Evolutionary conservation across 768 basidiomycete species (phyloP), one percentile per base, ranked within the genome.

Genomic region (Inosperma sp.): DNA sequence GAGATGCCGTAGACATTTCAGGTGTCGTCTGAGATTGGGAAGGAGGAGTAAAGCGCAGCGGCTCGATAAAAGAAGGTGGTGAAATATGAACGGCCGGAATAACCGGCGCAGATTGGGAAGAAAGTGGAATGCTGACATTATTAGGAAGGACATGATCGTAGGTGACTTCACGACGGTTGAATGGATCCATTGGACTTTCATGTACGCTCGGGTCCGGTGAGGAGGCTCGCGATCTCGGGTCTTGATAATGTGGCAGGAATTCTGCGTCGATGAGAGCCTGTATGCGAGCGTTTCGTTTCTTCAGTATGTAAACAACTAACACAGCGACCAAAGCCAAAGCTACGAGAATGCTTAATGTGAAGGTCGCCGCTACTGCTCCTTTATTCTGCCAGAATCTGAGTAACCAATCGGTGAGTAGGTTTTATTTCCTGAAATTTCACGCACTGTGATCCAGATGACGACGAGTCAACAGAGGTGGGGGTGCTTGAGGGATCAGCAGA

Each of bases 301-400:
- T 68, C 47, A 62, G 17, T 19, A 53, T 55, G 17, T 56, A 49
- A 22, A 67, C 54, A 14, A 64, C n/a, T 30, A 63, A 50, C 13
- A 62, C 57, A n/a, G 60, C 58, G 19, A 59, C 29, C 7, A 62
- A 33, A 8, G 59, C 68, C 33, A 67, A 27, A 13, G 59, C 35
- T 22, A 68, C 53, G 43, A 73, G 51, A 41, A 64, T 50, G 21
- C 65, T 61, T 16, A 67, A 56, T 10, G 65, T 61, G 47, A 71
- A 73, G 16, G 63, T 67, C 17, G 65, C 70, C 4, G 68, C 68
- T 13, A 73, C 66, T 9, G 68, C 67, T n/a, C 58, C 64, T 56
- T 69, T 72, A 49, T 70, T 71, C 14, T 59, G 54, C 65, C 62
- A 70, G 49, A 73, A 71, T n/a, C 71, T 72, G 31, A 48, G 14